Conservation (phyloP, 208 protist genomes). For the Leishmania mexicana region DNA sequence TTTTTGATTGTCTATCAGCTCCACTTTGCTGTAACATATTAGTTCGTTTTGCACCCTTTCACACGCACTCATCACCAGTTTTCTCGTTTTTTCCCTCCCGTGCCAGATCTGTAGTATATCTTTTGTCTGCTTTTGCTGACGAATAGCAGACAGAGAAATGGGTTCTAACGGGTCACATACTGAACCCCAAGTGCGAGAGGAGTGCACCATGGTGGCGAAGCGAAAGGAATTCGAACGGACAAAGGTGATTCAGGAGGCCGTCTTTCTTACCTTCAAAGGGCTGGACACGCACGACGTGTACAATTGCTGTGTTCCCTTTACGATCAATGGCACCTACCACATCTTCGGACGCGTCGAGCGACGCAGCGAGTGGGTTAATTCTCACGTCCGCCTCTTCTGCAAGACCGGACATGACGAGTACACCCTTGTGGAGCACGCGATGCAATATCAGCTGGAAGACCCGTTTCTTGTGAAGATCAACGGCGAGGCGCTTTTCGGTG, state of each 20-base stretch:
- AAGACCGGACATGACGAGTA: constrained; percentile 57
- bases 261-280: constrained; percentile 51
- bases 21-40: background rate
- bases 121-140: background rate
- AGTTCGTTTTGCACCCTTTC: background rate
- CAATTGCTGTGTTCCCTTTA: constrained; percentile 64
- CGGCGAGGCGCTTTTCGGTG: constrained; percentile 52
- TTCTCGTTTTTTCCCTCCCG: background rate
- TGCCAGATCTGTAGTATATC: background rate
- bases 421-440: constrained; percentile 45
- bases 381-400: constrained; percentile 46
- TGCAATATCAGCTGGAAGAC: constrained; percentile 54
- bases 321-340: constrained; percentile 43
- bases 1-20: background rate
- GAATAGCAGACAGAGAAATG: constrained; percentile 20
- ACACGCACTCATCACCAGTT: background rate
- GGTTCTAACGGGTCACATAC: constrained; percentile 5
- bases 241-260: constrained; percentile 42
- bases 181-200: constrained; percentile 15
- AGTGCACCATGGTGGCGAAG: constrained; percentile 47
- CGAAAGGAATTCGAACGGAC: constrained; percentile 47
- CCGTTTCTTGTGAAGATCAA: constrained; percentile 57
- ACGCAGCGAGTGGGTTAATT: constrained; percentile 58
- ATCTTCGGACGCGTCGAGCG: constrained; percentile 56
- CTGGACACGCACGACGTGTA: constrained; percentile 59